phyloP scores from a whole-genome alignment of 139 green algal species.

The Volvox reticuliferus region DNA sequence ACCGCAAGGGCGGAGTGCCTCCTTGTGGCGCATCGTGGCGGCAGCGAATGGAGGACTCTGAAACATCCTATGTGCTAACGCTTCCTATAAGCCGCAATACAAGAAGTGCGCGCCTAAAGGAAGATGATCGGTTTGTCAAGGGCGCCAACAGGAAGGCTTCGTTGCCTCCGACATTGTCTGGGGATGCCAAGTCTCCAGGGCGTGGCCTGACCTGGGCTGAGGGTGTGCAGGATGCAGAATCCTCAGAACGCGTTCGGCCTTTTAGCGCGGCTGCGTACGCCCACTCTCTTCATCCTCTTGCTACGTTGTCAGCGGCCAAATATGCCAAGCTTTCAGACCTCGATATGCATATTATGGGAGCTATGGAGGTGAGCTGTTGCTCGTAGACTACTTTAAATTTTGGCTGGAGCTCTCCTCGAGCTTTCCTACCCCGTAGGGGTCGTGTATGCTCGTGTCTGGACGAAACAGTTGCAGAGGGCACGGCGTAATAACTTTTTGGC shows the following conservation, averaged over 20 bases:
- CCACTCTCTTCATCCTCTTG: slow-evolving; percentile 3
- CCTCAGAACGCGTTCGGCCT: not conserved
- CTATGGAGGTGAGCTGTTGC: not conserved
- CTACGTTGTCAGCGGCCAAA: not conserved
- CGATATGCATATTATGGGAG: not conserved
- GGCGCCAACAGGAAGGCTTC: not conserved
- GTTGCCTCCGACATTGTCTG: not conserved
- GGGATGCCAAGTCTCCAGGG: not conserved
- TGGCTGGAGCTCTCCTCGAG: too few species aligned
- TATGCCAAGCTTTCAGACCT: slow-evolving; percentile 37
- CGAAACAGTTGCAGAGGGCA: too few species aligned
- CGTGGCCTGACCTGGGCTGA: not conserved
- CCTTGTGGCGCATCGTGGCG: not conserved
- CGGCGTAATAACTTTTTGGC: too few species aligned
- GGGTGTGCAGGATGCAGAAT: not conserved
- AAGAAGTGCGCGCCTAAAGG: not conserved
- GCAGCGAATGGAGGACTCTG: not conserved
- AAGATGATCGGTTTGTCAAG: not conserved
- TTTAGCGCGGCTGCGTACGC: not conserved
- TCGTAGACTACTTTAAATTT: too few species aligned
- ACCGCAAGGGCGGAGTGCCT: not conserved
- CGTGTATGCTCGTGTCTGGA: too few species aligned
- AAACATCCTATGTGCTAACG: not conserved
- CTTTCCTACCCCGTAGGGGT: too few species aligned
- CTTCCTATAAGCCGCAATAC: not conserved